phyloP scores from a whole-genome alignment of 306 rosid species.

The Medicago arabica region DNA sequence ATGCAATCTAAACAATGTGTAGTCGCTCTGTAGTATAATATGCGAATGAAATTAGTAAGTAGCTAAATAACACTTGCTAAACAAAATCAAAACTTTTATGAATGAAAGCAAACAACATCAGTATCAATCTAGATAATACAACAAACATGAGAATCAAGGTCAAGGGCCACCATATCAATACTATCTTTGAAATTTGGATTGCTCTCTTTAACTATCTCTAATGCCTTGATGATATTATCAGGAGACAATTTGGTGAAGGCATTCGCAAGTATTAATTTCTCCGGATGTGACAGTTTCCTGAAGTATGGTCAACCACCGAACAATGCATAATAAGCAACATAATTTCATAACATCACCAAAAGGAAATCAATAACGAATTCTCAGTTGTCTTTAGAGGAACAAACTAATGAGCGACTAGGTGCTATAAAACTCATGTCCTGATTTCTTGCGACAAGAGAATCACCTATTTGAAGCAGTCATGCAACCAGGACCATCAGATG shows the following conservation, averaged over 20 bases:
- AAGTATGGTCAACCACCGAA: slow-evolving; percentile 13
- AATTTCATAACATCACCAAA: slow-evolving; percentile 8
- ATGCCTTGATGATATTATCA: slow-evolving; percentile 66
- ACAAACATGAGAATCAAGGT: slow-evolving; percentile 78
- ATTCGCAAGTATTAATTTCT: slow-evolving; percentile 59
- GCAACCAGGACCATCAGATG: neutral
- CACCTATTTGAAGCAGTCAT: neutral
- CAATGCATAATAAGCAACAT: slow-evolving; percentile 1
- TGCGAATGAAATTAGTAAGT: slow-evolving; percentile 24
- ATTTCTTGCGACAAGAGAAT: neutral
- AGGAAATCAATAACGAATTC: neutral
- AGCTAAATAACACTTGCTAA: slow-evolving; percentile 13
- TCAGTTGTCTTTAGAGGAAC: neutral
- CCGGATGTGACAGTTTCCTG: slow-evolving; percentile 68
- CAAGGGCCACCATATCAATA: slow-evolving; percentile 68
- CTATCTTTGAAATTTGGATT: slow-evolving; percentile 66
- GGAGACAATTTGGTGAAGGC: slow-evolving; percentile 59
- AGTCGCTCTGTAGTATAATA: slow-evolving; percentile 55
- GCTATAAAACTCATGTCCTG: neutral
- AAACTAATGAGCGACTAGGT: neutral
- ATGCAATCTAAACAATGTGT: slow-evolving; percentile 66
- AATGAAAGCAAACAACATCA: neutral
- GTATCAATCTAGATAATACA: neutral
- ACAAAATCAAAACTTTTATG: neutral
- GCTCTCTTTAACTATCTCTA: slow-evolving; percentile 64